Evolutionary conservation across 2,329 filamentous ascomycete genomes (phyloP).

Genomic region (Hypocreales sp.): DNA sequence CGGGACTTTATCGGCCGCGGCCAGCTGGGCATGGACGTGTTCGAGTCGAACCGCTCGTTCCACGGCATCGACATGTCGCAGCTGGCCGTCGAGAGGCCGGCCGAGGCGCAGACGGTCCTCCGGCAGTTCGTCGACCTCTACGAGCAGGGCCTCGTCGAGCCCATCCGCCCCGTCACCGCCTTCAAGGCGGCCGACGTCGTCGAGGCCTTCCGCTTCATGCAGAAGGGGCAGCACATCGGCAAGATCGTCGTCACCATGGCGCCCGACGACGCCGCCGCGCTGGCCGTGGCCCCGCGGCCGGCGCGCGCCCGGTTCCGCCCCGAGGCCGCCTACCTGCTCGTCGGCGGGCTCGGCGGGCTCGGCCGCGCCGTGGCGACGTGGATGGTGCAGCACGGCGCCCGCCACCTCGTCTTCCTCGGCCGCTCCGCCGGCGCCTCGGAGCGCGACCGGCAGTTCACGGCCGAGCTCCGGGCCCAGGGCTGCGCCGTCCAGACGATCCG

Average conservation of each 20-base stretch:
- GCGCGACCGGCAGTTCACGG: background rate
- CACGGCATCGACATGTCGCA: conserved; percentile 13
- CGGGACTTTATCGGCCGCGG: conserved; percentile 18
- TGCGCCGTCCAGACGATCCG: conserved; percentile 1
- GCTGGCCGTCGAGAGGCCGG: background rate
- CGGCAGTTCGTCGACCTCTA: background rate
- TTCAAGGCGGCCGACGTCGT: conserved; percentile 5
- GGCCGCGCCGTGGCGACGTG: conserved; percentile 1
- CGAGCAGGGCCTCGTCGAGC: conserved; percentile 1
- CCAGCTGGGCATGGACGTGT: conserved; percentile 26
- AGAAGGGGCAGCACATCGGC: conserved; percentile 8
- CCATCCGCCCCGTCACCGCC: conserved; percentile 3
- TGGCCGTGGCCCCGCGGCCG: background rate
- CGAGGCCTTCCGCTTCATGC: conserved; percentile 7
- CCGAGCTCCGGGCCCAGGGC: background rate
- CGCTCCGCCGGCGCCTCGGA: conserved; percentile 1
- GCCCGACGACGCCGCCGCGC: background rate
- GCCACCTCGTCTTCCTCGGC: conserved; percentile 3
- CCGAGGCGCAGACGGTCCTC: background rate
- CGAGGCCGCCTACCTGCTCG: conserved; percentile 6
- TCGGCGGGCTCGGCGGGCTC: conserved; percentile 4
- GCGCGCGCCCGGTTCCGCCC: conserved; percentile 1
- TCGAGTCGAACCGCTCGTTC: conserved; percentile 18
- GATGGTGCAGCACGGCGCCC: conserved; percentile 1
- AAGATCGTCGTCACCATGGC: conserved; percentile 7